Evolutionary conservation across 2,329 filamentous ascomycete genomes (phyloP).

Genomic region (Tothia fuscella): DNA sequence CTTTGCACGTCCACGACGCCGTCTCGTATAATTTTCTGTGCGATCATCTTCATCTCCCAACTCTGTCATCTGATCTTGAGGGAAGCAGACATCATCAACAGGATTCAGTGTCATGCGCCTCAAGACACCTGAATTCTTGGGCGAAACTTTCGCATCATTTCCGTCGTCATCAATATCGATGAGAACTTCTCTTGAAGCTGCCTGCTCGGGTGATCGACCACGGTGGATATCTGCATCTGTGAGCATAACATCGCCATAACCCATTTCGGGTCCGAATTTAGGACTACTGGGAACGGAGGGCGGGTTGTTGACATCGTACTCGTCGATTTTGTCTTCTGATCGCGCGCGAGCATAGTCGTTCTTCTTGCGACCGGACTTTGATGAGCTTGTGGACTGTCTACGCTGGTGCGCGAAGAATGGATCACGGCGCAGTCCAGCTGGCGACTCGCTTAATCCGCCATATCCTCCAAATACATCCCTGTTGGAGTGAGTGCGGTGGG

Average conservation of each 20-base stretch:
- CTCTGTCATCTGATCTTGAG: constrained; percentile 65
- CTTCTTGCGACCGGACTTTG: constrained; percentile 21
- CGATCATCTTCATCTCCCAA: constrained; percentile 55
- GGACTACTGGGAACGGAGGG: constrained; percentile 50
- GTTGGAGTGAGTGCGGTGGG: neutral
- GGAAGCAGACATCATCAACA: constrained; percentile 86
- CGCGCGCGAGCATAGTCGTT: constrained; percentile 8
- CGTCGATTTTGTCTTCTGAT: constrained; percentile 14
- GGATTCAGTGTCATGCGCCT: constrained; percentile 34
- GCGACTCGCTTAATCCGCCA: constrained; percentile 10
- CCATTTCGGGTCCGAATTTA: constrained; percentile 38
- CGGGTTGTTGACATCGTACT: constrained; percentile 54
- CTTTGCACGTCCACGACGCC: constrained; percentile 47
- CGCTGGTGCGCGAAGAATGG: constrained; percentile 2
- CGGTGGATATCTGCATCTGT: constrained; percentile 44
- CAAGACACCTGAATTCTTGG: constrained; percentile 22
- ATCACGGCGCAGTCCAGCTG: neutral
- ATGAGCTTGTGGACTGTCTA: constrained; percentile 19
- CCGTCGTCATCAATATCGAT: constrained; percentile 37
- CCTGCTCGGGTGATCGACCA: constrained; percentile 18
- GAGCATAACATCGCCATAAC: constrained; percentile 54
- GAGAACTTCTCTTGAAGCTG: constrained; percentile 29
- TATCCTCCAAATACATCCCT: neutral
- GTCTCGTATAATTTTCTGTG: constrained; percentile 10
- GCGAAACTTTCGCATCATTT: neutral